Percentiles rank a stretch among this genome's conserved stretches.
These are phyloP conservation scores for Globisporangium middletonii DNA, from an alignment of 352 stramenopile species.

Conservation along the genomic window DNA sequence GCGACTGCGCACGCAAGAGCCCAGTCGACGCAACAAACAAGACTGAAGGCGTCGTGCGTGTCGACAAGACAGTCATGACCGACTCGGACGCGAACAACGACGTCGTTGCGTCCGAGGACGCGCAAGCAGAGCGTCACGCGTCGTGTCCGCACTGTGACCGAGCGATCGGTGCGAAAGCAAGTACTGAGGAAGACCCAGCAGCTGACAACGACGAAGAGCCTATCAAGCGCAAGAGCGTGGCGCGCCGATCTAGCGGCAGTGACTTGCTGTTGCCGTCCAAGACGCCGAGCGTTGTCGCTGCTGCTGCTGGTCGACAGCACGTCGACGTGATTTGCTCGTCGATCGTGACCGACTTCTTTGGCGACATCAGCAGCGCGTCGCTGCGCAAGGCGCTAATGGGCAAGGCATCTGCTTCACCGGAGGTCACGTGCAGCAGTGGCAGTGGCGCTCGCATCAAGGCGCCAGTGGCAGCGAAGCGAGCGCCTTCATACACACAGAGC, in stretches of 20 bases:
- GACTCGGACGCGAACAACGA: slow-evolving; percentile 10
- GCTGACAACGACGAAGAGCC: neutral
- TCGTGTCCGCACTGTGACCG: neutral
- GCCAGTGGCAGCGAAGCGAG: neutral
- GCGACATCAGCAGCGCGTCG: neutral
- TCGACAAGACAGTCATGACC: slow-evolving; percentile 8
- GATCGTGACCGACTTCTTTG: slow-evolving; percentile 36
- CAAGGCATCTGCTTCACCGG: neutral
- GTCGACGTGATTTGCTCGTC: slow-evolving; percentile 40
- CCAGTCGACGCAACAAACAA: neutral
- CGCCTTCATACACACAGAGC: neutral
- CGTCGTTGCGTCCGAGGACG: too few species aligned
- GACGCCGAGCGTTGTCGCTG: neutral
- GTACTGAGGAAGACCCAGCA: slow-evolving; percentile 2
- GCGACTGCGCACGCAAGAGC: neutral
- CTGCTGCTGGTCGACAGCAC: slow-evolving; percentile 10
- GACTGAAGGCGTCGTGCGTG: neutral
- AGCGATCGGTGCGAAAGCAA: neutral
- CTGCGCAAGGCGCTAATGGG: neutral
- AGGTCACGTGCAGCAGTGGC: neutral
- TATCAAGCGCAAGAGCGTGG: neutral
- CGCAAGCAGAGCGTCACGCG: neutral
- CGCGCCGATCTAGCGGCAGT: neutral
- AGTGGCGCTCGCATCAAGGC: neutral
- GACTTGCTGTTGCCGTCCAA: neutral